A percentile compares a stretch with the other conserved stretches of the same genome.
phyloP scores from a whole-genome alignment of 768 basidiomycete genomes.

The Termitomyces heimii region DNA sequence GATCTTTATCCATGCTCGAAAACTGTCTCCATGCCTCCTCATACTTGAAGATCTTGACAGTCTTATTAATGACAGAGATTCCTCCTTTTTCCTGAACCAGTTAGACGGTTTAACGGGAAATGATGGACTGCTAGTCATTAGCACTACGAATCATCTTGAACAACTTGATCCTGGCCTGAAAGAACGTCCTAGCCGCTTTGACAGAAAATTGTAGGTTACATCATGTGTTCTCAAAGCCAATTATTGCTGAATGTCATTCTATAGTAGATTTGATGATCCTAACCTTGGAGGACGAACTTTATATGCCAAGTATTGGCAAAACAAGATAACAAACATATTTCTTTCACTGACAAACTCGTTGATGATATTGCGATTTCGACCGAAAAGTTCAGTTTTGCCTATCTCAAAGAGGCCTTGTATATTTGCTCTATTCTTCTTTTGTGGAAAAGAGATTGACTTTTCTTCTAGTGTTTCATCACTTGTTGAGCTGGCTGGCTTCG shows the following conservation, averaged over 20 bases:
- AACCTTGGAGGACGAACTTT: slow-evolving; percentile 53
- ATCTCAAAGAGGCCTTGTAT: slow-evolving; percentile 86
- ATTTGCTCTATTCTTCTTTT: slow-evolving; percentile 21
- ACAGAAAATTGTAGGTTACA: slow-evolving; percentile 71
- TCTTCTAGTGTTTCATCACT: slow-evolving; percentile 60
- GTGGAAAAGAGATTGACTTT: neutral
- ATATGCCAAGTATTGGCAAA: slow-evolving; percentile 78
- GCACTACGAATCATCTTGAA: slow-evolving; percentile 82
- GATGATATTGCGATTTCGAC: slow-evolving; percentile 56
- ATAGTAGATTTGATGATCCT: slow-evolving; percentile 70
- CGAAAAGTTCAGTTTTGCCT: slow-evolving; percentile 75
- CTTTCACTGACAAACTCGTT: slow-evolving; percentile 63
- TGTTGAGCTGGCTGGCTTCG: slow-evolving; percentile 53
- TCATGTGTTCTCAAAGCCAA: neutral
- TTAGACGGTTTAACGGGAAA: slow-evolving; percentile 77
- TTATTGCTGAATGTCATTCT: neutral
- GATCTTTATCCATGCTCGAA: slow-evolving; percentile 71
- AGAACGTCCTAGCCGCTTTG: slow-evolving; percentile 76
- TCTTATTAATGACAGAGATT: slow-evolving; percentile 69
- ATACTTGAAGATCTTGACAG: slow-evolving; percentile 63
- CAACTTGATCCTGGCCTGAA: slow-evolving; percentile 72
- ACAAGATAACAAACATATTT: slow-evolving; percentile 61
- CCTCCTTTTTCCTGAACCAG: slow-evolving; percentile 87
- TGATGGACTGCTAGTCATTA: slow-evolving; percentile 73
- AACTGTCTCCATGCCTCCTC: slow-evolving; percentile 60